Conservation (phyloP, 2,329 filamentous ascomycete species). For the Aureobasidium sp. region DNA sequence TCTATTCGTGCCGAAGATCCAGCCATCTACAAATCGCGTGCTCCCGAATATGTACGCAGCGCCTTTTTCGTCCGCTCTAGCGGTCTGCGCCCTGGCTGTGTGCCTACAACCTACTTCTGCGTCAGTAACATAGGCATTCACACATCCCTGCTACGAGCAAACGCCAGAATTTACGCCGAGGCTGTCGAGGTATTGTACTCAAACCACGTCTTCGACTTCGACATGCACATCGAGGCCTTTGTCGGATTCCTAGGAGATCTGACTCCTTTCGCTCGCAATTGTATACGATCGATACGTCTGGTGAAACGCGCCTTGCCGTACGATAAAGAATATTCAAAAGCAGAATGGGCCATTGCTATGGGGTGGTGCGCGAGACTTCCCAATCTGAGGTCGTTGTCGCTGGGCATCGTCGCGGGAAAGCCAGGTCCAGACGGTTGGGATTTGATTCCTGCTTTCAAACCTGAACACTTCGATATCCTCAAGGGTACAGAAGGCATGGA, state of each 20-base stretch:
- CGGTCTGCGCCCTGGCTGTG: conserved; percentile 33
- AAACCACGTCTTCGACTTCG: conserved; percentile 50
- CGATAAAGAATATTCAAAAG: conserved; percentile 46
- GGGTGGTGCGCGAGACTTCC: conserved; percentile 38
- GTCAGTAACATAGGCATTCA: conserved; percentile 27
- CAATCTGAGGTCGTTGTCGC: conserved; percentile 31
- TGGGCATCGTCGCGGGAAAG: conserved; percentile 48
- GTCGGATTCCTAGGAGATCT: conserved; percentile 52
- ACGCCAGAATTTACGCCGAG: conserved; percentile 44
- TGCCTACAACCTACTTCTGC: conserved; percentile 48
- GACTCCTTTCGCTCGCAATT: conserved; percentile 37
- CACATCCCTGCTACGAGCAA: conserved; percentile 20
- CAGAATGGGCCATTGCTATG: conserved; percentile 48
- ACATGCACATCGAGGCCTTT: conserved; percentile 50
- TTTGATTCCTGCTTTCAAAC: conserved; percentile 37
- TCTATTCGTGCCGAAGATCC: conserved; percentile 38
- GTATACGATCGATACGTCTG: conserved; percentile 43
- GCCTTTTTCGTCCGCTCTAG: conserved; percentile 32
- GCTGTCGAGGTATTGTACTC: conserved; percentile 49
- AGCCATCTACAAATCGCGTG: conserved; percentile 20
- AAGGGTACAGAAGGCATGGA: conserved; percentile 42
- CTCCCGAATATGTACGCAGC: conserved; percentile 24
- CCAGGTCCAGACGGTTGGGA: conserved; percentile 41
- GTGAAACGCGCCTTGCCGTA: conserved; percentile 48
- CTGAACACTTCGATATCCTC: background rate